phyloP scores from a whole-genome alignment of 768 basidiomycete species.

The Kwoniella sp. region DNA sequence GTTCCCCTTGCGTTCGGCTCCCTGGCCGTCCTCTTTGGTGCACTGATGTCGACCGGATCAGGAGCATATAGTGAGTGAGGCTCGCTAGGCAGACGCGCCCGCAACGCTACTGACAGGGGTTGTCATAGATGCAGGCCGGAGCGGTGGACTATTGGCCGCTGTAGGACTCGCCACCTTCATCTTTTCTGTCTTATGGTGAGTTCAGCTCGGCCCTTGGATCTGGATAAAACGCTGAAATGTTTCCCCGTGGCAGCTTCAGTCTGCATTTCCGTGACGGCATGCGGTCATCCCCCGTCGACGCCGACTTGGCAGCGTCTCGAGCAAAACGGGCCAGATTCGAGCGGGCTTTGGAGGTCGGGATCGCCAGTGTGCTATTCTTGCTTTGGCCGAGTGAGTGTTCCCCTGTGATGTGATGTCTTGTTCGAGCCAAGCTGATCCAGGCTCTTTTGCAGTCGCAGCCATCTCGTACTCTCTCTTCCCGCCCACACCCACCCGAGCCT shows the following conservation, averaged over 20 bases:
- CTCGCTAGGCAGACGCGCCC: too few species aligned
- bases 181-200: slow-evolving; percentile 13
- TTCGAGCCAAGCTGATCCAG: neutral
- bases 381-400: slow-evolving; percentile 44
- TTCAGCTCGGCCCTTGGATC: too few species aligned
- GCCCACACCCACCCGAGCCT: slow-evolving; percentile 29
- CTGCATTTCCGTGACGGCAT: too few species aligned
- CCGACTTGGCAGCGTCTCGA: too few species aligned
- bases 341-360: slow-evolving; percentile 30
- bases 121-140: neutral
- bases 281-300: too few species aligned
- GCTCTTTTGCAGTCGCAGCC: slow-evolving; percentile 20
- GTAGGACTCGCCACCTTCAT: slow-evolving; percentile 1
- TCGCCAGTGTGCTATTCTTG: slow-evolving; percentile 22
- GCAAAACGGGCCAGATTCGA: neutral
- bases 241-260: too few species aligned
- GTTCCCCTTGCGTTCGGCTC: slow-evolving; percentile 24
- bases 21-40: slow-evolving; percentile 12
- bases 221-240: too few species aligned
- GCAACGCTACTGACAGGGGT: neutral
- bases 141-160: slow-evolving; percentile 4
- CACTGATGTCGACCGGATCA: slow-evolving; percentile 3
- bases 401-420: neutral
- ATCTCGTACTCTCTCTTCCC: slow-evolving; percentile 40
- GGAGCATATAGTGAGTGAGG: slow-evolving; percentile 26